Conservation (phyloP, 106 monocot genomes). For the Vanilla planifolia region DNA sequence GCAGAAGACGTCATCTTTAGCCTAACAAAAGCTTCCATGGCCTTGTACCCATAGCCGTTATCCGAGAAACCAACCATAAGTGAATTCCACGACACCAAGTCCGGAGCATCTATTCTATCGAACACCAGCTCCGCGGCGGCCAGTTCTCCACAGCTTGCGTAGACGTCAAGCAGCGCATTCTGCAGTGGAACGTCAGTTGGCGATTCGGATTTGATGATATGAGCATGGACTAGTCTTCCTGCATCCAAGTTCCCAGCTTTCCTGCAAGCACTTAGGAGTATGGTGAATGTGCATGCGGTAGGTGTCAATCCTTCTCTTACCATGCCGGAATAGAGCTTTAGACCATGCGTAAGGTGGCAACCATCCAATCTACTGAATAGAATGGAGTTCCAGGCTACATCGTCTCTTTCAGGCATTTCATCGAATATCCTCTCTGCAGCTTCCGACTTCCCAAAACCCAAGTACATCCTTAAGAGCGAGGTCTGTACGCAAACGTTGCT, state of each 20-base stretch:
- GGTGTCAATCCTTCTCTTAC: slow-evolving; percentile 20
- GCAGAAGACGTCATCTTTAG: slow-evolving; percentile 14
- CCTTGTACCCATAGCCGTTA: slow-evolving; percentile 18
- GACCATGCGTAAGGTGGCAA: slow-evolving; percentile 8
- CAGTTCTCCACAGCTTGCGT: slow-evolving; percentile 39
- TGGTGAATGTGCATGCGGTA: slow-evolving; percentile 31
- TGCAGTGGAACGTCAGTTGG: slow-evolving; percentile 27
- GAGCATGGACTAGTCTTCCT: slow-evolving; percentile 37
- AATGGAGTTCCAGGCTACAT: slow-evolving; percentile 65
- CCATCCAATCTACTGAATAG: slow-evolving; percentile 36
- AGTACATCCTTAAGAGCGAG: slow-evolving; percentile 61
- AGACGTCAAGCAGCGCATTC: slow-evolving; percentile 56
- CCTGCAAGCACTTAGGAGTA: slow-evolving; percentile 44
- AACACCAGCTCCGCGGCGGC: slow-evolving; percentile 23
- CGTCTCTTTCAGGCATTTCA: slow-evolving; percentile 52
- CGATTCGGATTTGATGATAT: slow-evolving; percentile 25
- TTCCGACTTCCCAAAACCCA: slow-evolving; percentile 18
- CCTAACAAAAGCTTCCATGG: slow-evolving; percentile 29
- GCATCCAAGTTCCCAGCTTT: slow-evolving; percentile 14
- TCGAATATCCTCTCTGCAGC: slow-evolving; percentile 36
- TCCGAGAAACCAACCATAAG: slow-evolving; percentile 35
- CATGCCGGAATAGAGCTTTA: slow-evolving; percentile 25
- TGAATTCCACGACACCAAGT: slow-evolving; percentile 56
- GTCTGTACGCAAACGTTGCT: slow-evolving; percentile 46
- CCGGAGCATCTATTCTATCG: slow-evolving; percentile 24